Conservation (phyloP, 208 protist species). For the Wallacemonas collosoma region DNA sequence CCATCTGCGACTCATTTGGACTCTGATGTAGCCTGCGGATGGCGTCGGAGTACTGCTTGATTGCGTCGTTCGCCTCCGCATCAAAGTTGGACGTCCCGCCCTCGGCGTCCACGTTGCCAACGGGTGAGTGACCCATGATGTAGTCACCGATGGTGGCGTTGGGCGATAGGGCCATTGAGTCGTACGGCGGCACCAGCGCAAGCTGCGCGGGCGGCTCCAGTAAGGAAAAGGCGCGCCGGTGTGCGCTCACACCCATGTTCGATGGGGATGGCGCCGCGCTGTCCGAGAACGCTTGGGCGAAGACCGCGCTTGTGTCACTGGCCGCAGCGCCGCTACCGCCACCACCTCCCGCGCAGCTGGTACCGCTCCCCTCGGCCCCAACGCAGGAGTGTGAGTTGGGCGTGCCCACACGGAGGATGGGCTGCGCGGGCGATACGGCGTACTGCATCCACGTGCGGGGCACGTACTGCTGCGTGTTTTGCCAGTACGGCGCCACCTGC, state of each 20-base stretch:
- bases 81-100: conserved; percentile 8
- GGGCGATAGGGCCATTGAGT: background rate
- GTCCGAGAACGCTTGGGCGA: background rate
- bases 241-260: background rate
- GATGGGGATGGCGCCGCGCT: background rate
- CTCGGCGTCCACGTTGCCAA: background rate
- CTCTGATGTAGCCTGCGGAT: conserved; percentile 6
- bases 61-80: conserved; percentile 7
- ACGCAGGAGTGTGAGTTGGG: conserved; percentile 7
- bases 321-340: background rate
- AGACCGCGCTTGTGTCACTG: conserved; percentile 2
- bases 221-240: background rate
- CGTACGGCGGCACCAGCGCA: conserved; percentile 12
- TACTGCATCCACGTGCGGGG: conserved; percentile 4
- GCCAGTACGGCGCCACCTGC: conserved; percentile 22
- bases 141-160: conserved; percentile 7
- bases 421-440: conserved; percentile 1
- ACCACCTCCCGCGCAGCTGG: background rate
- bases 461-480: conserved; percentile 14
- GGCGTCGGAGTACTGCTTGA: conserved; percentile 10
- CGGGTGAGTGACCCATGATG: conserved; percentile 16
- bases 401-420: background rate
- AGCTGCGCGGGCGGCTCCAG: conserved; percentile 10
- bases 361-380: background rate
- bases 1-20: background rate